phyloP scores from a whole-genome alignment of 345 rosid species.

The Nasturtium officinale region DNA sequence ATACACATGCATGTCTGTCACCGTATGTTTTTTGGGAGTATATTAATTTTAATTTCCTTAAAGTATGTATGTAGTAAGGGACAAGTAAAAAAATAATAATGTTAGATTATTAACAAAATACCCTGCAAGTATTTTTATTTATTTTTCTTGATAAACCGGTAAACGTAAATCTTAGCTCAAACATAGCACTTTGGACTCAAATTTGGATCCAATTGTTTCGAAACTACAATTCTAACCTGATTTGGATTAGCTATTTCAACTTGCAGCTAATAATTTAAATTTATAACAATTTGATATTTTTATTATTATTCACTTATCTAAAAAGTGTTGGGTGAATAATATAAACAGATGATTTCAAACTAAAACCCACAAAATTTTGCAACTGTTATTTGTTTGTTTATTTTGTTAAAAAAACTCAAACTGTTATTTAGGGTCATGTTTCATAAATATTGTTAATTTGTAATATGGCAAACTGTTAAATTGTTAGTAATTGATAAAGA shows the following conservation, averaged over 20 bases:
- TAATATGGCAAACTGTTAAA: background rate
- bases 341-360: no score
- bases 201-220: background rate
- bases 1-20: conserved; percentile 1
- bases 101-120: no score
- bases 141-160: background rate
- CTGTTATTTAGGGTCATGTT: background rate
- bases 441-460: background rate
- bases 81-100: no score
- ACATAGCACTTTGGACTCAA: background rate
- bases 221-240: background rate
- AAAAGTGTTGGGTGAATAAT: background rate
- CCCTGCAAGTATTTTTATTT: no score
- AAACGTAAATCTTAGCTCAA: background rate
- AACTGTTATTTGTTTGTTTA: no score
- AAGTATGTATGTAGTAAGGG: background rate
- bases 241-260: background rate
- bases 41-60: no score
- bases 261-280: background rate
- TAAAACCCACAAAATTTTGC: no score
- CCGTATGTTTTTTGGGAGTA: background rate
- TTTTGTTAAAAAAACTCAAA: no score
- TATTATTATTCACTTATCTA: background rate
- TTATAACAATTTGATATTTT: no score
- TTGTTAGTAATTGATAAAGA: background rate